A percentile compares a stretch with the other conserved stretches of the same genome.
Evolutionary conservation across 2,329 filamentous ascomycete species (phyloP).

Genomic region (Tolypocladium endophyticum): DNA sequence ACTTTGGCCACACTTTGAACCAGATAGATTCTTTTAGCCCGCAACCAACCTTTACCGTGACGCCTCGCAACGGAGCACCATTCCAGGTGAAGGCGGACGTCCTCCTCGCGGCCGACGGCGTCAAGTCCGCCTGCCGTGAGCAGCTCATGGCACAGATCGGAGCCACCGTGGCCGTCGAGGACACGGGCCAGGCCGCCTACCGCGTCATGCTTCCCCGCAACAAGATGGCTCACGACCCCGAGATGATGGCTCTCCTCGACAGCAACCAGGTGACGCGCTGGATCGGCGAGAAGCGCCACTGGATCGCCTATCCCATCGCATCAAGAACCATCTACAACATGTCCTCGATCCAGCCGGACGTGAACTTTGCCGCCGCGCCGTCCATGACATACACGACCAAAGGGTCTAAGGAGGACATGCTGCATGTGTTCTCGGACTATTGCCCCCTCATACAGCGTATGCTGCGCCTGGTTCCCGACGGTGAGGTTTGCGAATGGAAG

Average conservation of each 20-base stretch:
- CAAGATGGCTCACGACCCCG: slow-evolving; percentile 56
- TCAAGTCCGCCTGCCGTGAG: slow-evolving; percentile 40
- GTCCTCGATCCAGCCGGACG: slow-evolving; percentile 51
- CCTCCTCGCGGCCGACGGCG: slow-evolving; percentile 43
- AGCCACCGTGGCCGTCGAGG: slow-evolving; percentile 44
- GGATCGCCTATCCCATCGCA: slow-evolving; percentile 67
- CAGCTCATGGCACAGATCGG: slow-evolving; percentile 43
- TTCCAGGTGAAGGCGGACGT: slow-evolving; percentile 44
- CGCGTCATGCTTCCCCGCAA: slow-evolving; percentile 64
- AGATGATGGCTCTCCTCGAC: slow-evolving; percentile 57
- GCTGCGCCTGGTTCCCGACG: slow-evolving; percentile 49
- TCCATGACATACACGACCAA: slow-evolving; percentile 52
- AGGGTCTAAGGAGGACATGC: slow-evolving; percentile 50
- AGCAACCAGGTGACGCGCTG: slow-evolving; percentile 59
- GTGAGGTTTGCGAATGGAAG: slow-evolving; percentile 55
- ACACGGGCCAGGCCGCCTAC: slow-evolving; percentile 69
- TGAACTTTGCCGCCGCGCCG: slow-evolving; percentile 46
- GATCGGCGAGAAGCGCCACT: slow-evolving; percentile 66
- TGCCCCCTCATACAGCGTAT: slow-evolving; percentile 48
- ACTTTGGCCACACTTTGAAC: slow-evolving; percentile 48
- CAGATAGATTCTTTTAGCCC: slow-evolving; percentile 49
- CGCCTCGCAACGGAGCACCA: slow-evolving; percentile 43
- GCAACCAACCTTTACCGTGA: slow-evolving; percentile 47
- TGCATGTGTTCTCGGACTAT: slow-evolving; percentile 51
- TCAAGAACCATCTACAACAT: slow-evolving; percentile 57